A percentile compares a stretch with the other conserved stretches of the same genome.
These are phyloP conservation scores for Globisporangium heterothallicum DNA, from an alignment of 352 stramenopile genomes.

Conservation along the genomic window DNA sequence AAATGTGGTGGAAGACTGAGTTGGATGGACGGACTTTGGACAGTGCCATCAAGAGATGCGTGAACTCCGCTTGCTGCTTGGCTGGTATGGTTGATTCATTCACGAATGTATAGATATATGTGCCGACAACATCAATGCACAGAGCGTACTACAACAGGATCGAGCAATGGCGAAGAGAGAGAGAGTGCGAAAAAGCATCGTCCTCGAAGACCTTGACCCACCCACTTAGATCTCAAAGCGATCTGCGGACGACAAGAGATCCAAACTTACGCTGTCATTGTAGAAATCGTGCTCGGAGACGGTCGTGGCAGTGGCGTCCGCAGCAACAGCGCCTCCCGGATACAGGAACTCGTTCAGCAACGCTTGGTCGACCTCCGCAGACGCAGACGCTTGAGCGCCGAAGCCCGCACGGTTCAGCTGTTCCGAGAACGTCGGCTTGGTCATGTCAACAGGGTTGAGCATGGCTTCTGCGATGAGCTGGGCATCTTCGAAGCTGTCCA, in stretches of 20 bases:
- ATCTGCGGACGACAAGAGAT: conserved; percentile 35
- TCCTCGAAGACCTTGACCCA: background rate
- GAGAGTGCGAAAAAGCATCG: too few relatives aligned
- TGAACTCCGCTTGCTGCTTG: background rate
- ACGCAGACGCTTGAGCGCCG: conserved; percentile 15
- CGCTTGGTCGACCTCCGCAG: conserved; percentile 14
- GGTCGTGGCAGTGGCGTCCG: conserved; percentile 17
- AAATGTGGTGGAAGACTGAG: background rate
- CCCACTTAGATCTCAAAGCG: conserved; percentile 49
- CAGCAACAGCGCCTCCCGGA: conserved; percentile 18
- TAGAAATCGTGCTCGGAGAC: conserved; percentile 60
- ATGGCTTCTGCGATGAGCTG: conserved; percentile 29
- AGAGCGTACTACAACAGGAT: too few relatives aligned
- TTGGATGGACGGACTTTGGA: background rate
- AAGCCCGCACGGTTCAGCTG: conserved; percentile 34
- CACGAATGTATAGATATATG: conserved; percentile 1
- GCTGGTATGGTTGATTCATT: background rate
- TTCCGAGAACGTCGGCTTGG: conserved; percentile 23
- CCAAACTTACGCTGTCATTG: conserved; percentile 33
- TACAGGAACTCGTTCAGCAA: conserved; percentile 33
- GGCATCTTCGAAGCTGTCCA: conserved; percentile 20
- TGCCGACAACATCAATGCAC: background rate
- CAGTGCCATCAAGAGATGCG: background rate
- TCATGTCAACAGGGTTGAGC: conserved; percentile 24
- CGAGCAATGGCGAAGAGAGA: too few relatives aligned